A percentile compares a stretch with the other conserved stretches of the same genome.
These are phyloP conservation scores for Colletotrichum sp. DNA, from an alignment of 2,329 filamentous ascomycete species.

Conservation along the genomic window DNA sequence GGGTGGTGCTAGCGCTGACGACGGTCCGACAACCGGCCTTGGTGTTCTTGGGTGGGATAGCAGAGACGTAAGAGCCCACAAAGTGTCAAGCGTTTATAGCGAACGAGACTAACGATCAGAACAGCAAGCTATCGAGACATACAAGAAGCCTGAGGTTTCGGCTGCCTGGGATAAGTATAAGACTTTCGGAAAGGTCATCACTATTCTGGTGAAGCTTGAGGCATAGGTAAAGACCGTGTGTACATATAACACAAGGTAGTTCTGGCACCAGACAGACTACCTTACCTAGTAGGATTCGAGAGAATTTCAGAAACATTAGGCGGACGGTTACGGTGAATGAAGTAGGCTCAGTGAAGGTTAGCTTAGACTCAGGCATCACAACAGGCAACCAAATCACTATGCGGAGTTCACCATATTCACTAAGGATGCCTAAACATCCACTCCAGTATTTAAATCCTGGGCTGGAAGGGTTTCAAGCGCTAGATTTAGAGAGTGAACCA, in stretches of 20 bases:
- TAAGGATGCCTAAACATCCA: background rate
- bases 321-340: background rate
- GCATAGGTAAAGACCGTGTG: background rate
- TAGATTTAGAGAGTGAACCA: background rate
- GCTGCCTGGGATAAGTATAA: slow-evolving; percentile 5
- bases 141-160: slow-evolving; percentile 9
- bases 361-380: background rate
- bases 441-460: background rate
- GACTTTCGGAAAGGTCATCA: background rate
- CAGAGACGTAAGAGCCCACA: background rate
- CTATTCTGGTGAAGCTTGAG: slow-evolving; percentile 8
- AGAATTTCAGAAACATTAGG: background rate
- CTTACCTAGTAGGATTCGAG: background rate
- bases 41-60: slow-evolving; percentile 15
- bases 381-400: background rate
- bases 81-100: background rate
- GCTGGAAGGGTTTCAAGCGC: background rate
- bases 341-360: background rate
- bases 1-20: background rate
- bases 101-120: background rate
- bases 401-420: background rate
- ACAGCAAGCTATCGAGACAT: background rate
- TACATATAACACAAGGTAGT: too few species aligned
- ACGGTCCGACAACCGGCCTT: background rate
- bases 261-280: background rate